phyloP scores from a whole-genome alignment of 352 stramenopile genomes.

The Globisporangium splendens region DNA sequence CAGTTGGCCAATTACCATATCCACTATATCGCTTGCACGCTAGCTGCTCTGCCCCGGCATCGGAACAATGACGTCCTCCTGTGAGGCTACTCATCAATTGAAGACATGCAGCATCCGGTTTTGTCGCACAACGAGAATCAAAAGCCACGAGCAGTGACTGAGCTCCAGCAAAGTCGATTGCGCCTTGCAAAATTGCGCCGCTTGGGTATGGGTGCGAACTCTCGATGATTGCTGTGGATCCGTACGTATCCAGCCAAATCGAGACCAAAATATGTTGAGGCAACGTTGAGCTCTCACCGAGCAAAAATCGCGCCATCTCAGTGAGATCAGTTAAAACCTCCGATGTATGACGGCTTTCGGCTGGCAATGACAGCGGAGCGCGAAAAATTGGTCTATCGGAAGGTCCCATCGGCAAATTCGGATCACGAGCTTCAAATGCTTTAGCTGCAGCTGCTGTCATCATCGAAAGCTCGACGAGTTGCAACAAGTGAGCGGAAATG shows the following conservation, averaged over 20 bases:
- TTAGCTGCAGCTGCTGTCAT: conserved; percentile 38
- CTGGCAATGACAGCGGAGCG: conserved; percentile 34
- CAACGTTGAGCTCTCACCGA: conserved; percentile 41
- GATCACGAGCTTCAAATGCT: conserved; percentile 27
- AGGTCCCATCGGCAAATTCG: background rate
- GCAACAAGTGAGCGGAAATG: conserved; percentile 67
- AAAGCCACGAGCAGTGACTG: conserved; percentile 62
- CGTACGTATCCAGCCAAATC: conserved; percentile 82
- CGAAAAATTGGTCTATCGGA: background rate
- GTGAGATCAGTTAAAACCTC: conserved; percentile 54
- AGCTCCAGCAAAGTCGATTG: conserved; percentile 47
- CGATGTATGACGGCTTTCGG: conserved; percentile 32
- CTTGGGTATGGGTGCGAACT: conserved; percentile 55
- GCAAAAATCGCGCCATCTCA: conserved; percentile 53
- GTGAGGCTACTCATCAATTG: conserved; percentile 9
- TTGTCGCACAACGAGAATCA: conserved; percentile 57
- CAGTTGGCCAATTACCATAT: conserved; percentile 42
- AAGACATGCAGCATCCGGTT: conserved; percentile 16
- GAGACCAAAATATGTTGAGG: conserved; percentile 53
- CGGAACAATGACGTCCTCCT: background rate
- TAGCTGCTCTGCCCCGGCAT: conserved; percentile 17
- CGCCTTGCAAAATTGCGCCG: conserved; percentile 23
- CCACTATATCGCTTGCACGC: conserved; percentile 34
- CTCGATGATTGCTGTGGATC: conserved; percentile 54
- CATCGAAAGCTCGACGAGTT: conserved; percentile 77